These are phyloP conservation scores for Populus simonii DNA, from an alignment of 345 rosid genomes.

Conservation along the genomic window DNA sequence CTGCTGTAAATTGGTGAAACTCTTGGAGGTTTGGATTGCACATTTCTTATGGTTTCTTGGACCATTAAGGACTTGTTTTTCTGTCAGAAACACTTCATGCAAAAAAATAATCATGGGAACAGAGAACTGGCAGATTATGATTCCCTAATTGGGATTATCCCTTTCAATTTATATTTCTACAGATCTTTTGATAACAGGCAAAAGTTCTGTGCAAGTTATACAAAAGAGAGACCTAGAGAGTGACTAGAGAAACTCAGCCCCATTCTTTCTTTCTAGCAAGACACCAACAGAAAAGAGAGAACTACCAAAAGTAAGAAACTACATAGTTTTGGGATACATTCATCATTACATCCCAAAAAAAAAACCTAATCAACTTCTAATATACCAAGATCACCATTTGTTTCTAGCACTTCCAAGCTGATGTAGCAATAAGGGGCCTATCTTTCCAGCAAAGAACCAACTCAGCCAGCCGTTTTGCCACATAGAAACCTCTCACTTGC, in stretches of 20 bases:
- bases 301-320: neutral
- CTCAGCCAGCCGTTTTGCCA: constrained; percentile 79
- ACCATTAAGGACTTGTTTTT: neutral
- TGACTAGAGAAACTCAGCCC: neutral
- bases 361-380: neutral
- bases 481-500: constrained; percentile 81
- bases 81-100: neutral
- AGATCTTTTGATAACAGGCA: constrained; percentile 1
- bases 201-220: constrained; percentile 9
- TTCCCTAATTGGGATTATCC: neutral
- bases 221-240: neutral
- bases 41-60: neutral
- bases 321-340: neutral
- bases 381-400: neutral
- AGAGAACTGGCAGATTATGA: neutral
- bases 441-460: constrained; percentile 93
- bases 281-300: neutral
- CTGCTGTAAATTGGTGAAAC: neutral
- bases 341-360: constrained; percentile 9
- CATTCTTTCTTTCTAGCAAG: neutral
- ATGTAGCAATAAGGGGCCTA: constrained; percentile 73
- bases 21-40: neutral
- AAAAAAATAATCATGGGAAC: neutral
- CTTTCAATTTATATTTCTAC: neutral
- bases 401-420: constrained; percentile 72